phyloP scores from a whole-genome alignment of 2,329 filamentous ascomycete genomes.

The Alternaria brassicicola region DNA sequence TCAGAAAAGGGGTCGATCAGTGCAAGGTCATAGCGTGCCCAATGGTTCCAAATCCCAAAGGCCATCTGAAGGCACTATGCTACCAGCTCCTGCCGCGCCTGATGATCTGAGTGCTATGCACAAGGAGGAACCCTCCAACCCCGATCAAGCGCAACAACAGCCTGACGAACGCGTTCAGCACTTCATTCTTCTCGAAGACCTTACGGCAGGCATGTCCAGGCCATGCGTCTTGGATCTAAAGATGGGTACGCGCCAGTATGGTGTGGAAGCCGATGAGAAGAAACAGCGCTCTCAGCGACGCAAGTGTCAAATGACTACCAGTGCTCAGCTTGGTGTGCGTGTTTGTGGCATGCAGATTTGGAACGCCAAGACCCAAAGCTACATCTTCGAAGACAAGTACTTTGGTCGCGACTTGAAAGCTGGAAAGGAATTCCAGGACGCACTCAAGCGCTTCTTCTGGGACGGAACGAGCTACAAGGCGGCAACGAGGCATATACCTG shows the following conservation, averaged over 20 bases:
- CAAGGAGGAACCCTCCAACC: constrained; percentile 46
- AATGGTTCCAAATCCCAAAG: background rate
- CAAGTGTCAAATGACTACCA: constrained; percentile 93
- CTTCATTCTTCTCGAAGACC: constrained; percentile 90
- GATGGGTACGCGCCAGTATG: constrained; percentile 98
- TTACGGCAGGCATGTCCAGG: constrained; percentile 94
- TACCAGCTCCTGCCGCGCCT: constrained; percentile 39
- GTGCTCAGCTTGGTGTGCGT: constrained; percentile 85
- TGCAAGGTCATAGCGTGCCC: background rate
- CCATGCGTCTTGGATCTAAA: constrained; percentile 98
- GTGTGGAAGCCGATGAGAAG: constrained; percentile 86
- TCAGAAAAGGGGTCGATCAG: constrained; percentile 5
- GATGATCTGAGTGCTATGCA: constrained; percentile 17
- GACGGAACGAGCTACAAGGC: constrained; percentile 83
- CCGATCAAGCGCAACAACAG: constrained; percentile 54
- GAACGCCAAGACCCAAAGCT: constrained; percentile 81
- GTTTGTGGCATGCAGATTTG: constrained; percentile 97
- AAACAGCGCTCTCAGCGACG: constrained; percentile 91
- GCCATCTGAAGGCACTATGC: constrained; percentile 35
- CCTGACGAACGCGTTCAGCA: constrained; percentile 77
- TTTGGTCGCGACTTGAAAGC: constrained; percentile 88
- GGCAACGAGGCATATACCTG: constrained; percentile 84
- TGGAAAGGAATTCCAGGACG: constrained; percentile 85
- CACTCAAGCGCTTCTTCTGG: constrained; percentile 86
- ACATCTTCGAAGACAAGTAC: constrained; percentile 98